Percentiles rank a stretch among this genome's conserved stretches.
phyloP scores from a whole-genome alignment of 352 stramenopile species.

The Stramenopiles sp. region DNA sequence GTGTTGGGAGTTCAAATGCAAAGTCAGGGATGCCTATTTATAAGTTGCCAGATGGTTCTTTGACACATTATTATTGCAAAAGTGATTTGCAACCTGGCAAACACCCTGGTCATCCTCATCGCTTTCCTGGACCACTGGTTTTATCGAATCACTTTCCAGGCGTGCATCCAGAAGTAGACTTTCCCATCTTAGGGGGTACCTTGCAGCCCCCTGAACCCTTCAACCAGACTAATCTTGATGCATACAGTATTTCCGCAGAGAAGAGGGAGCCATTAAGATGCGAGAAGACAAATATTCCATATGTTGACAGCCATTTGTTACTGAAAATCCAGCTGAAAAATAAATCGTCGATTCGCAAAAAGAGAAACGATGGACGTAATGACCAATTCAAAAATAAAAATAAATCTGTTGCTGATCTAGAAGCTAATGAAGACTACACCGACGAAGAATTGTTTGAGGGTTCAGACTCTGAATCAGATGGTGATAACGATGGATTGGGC shows the following conservation, averaged over 20 bases:
- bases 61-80: neutral
- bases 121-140: neutral
- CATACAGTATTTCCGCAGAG: neutral
- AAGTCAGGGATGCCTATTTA: neutral
- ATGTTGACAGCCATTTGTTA: neutral
- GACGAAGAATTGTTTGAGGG: neutral
- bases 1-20: neutral
- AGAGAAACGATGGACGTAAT: neutral
- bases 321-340: neutral
- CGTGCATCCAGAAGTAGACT: neutral
- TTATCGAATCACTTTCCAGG: neutral
- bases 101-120: neutral
- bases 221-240: neutral
- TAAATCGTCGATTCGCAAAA: neutral
- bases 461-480: neutral
- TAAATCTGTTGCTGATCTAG: neutral
- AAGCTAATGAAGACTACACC: neutral
- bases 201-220: neutral
- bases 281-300: neutral
- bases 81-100: neutral
- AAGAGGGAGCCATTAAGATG: neutral
- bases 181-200: neutral
- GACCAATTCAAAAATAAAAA: neutral
- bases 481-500: neutral
- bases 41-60: neutral